phyloP scores from a whole-genome alignment of 2,329 filamentous ascomycete genomes.

The Aureobasidium sp. region DNA sequence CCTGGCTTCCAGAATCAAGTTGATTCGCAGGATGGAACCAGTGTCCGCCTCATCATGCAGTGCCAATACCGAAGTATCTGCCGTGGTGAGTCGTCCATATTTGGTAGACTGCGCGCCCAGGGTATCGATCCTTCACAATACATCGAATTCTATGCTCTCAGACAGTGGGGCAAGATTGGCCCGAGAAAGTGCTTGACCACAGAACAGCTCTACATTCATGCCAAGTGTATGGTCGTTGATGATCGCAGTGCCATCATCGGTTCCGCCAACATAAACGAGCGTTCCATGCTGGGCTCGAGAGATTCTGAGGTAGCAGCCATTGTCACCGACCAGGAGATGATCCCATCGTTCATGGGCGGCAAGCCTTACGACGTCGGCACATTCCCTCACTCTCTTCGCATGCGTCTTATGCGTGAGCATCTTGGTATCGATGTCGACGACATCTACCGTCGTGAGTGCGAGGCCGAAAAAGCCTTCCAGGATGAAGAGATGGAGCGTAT shows the following conservation, averaged over 20 bases:
- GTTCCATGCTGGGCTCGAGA: conserved; percentile 84
- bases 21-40: conserved; percentile 86
- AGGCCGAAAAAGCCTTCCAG: conserved; percentile 42
- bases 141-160: conserved; percentile 87
- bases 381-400: conserved; percentile 85
- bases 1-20: conserved; percentile 98
- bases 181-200: conserved; percentile 76
- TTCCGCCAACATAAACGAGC: conserved; percentile 97
- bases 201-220: conserved; percentile 96
- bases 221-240: conserved; percentile 93
- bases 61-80: conserved; percentile 96
- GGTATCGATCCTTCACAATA: conserved; percentile 92
- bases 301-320: conserved; percentile 90
- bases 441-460: conserved; percentile 43
- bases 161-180: conserved; percentile 87
- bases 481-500: conserved; percentile 50
- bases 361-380: conserved; percentile 82
- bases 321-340: conserved; percentile 86
- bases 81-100: conserved; percentile 85
- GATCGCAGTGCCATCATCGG: conserved; percentile 90
- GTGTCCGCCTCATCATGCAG: conserved; percentile 90
- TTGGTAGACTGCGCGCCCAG: conserved; percentile 68
- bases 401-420: conserved; percentile 94
- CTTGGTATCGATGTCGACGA: conserved; percentile 92
- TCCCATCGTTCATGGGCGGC: conserved; percentile 86